Evolutionary conservation across 805 yeast genomes (phyloP).

Genomic region (Monosporozyma aquatica): DNA sequence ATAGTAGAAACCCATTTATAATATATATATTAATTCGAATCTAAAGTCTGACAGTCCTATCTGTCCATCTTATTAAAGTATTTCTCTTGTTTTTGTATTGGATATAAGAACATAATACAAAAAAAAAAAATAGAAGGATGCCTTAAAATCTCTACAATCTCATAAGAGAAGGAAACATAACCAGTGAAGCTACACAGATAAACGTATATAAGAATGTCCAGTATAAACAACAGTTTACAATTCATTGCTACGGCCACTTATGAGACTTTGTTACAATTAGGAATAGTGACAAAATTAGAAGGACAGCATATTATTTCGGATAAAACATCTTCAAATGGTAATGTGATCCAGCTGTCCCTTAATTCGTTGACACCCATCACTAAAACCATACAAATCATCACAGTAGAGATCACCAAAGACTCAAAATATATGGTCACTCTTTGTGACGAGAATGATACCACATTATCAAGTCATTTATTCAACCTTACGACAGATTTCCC

Average conservation of each 20-base stretch:
- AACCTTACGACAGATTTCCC: neutral
- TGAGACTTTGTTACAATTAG: neutral
- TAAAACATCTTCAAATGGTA: too few relatives aligned
- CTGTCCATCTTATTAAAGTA: too few relatives aligned
- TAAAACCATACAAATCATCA: neutral
- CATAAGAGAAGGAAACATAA: neutral
- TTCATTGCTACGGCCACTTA: neutral
- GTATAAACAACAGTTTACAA: neutral
- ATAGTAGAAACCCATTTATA: too few relatives aligned
- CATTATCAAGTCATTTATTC: neutral
- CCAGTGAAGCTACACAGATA: too few relatives aligned
- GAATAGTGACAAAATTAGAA: neutral
- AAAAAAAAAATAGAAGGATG: too few relatives aligned
- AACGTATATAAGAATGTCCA: neutral
- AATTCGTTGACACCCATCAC: constrained; percentile 1
- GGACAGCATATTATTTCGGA: neutral
- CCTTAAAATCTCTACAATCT: neutral
- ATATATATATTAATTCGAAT: too few relatives aligned
- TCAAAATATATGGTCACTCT: constrained; percentile 3
- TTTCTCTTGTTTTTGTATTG: too few relatives aligned
- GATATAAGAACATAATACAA: too few relatives aligned
- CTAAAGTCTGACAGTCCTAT: too few relatives aligned
- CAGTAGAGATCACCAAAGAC: neutral
- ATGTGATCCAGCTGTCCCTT: neutral
- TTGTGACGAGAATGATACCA: neutral